These are phyloP conservation scores for Marasmius fiardii DNA, from an alignment of 1,284 basidiomycete genomes.

Conservation along the genomic window DNA sequence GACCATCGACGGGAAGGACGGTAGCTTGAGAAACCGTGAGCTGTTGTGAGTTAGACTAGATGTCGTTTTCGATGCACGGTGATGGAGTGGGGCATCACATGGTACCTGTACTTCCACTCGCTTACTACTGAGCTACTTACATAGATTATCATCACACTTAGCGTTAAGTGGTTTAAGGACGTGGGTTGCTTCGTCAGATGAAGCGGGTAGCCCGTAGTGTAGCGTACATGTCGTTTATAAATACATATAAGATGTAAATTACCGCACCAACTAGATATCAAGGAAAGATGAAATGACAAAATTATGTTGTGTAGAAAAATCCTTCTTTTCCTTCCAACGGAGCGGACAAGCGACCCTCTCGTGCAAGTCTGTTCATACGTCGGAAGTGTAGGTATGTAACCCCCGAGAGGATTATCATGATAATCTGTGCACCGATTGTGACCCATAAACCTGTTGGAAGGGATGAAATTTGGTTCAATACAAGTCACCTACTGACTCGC, in stretches of 20 bases:
- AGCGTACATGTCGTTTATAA: not conserved
- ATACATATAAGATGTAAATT: not conserved
- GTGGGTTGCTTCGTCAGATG: too few relatives aligned
- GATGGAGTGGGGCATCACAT: too few relatives aligned
- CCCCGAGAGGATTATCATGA: constrained; percentile 31
- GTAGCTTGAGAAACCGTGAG: too few relatives aligned
- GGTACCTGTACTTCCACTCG: too few relatives aligned
- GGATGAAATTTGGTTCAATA: not conserved
- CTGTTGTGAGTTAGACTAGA: too few relatives aligned
- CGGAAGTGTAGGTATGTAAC: constrained; percentile 31
- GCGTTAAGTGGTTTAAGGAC: too few relatives aligned
- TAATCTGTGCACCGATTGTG: constrained; percentile 34
- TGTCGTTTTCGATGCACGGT: too few relatives aligned
- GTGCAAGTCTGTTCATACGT: constrained; percentile 30
- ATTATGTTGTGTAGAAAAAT: constrained; percentile 40
- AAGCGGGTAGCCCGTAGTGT: too few relatives aligned
- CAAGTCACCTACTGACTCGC: not conserved
- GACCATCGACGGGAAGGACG: too few relatives aligned
- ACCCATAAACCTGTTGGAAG: constrained; percentile 30
- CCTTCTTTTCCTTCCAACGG: constrained; percentile 37
- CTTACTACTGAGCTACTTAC: too few relatives aligned
- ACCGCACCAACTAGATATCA: not conserved
- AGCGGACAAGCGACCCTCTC: constrained; percentile 29
- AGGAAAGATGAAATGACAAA: not conserved
- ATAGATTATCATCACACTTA: too few relatives aligned